A percentile compares a stretch with the other conserved stretches of the same genome.
These are phyloP conservation scores for Solanum hybrid DNA, from an alignment of 305 asterid genomes.

Conservation along the genomic window DNA sequence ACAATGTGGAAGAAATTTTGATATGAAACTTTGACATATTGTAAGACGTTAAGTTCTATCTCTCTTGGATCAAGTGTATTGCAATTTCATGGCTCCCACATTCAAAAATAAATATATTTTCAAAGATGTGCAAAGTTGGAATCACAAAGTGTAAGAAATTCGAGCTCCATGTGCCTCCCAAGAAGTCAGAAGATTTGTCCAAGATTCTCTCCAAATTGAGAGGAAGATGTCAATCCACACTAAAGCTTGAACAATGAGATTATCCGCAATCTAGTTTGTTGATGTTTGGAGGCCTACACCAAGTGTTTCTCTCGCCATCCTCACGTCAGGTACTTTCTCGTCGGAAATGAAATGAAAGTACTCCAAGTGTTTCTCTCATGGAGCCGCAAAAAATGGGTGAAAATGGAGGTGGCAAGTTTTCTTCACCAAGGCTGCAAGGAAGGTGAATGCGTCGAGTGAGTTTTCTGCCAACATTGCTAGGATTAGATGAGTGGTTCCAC, in stretches of 20 bases:
- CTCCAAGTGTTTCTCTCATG: background rate
- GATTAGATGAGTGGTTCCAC: too few species aligned
- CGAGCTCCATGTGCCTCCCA: background rate
- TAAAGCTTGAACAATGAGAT: background rate
- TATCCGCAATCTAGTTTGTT: background rate
- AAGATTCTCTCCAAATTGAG: background rate
- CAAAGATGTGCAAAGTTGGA: background rate
- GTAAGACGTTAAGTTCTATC: background rate
- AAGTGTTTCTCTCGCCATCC: background rate
- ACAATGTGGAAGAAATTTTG: background rate
- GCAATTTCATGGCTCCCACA: background rate
- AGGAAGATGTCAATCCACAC: background rate
- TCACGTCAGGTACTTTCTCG: background rate
- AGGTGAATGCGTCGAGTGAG: too few species aligned
- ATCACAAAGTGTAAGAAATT: background rate
- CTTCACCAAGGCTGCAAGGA: too few species aligned
- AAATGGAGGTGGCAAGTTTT: too few species aligned
- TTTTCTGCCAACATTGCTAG: too few species aligned
- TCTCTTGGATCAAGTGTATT: background rate
- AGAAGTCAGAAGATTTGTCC: background rate
- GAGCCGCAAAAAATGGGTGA: background rate
- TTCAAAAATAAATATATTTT: background rate
- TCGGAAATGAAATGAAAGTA: background rate
- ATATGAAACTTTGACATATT: background rate
- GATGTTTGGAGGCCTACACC: background rate